Evolutionary conservation across 345 rosid genomes (phyloP).

Genomic region (Eucalyptus regnans): DNA sequence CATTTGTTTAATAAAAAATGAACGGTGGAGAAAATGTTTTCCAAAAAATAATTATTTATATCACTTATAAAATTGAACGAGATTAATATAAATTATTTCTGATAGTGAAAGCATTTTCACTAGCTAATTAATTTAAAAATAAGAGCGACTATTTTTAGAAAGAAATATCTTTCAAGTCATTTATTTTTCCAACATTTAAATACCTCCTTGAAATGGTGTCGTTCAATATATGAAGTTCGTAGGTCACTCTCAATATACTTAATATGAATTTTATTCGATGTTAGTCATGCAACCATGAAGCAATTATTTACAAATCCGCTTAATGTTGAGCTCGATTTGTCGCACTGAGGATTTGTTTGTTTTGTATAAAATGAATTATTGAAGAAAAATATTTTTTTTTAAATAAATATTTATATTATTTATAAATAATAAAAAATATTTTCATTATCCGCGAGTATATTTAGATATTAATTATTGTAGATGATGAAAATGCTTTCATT

Average conservation of each 20-base stretch:
- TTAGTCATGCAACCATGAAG: no score
- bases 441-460: accelerated
- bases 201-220: no score
- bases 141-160: accelerated
- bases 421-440: accelerated
- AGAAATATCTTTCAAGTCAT: not conserved
- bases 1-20: not conserved
- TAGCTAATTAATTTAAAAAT: not conserved
- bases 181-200: no score
- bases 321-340: no score
- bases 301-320: no score
- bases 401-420: accelerated
- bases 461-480: no score
- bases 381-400: no score
- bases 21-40: accelerated
- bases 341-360: accelerated
- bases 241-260: no score
- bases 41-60: not conserved
- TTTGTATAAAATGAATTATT: accelerated
- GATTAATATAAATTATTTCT: not conserved
- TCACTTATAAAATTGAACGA: not conserved
- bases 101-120: not conserved
- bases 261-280: no score
- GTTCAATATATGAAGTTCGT: accelerated
- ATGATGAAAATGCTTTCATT: no score